Percentiles rank a stretch among this genome's conserved stretches.
These are phyloP conservation scores for Saccharomycopsis synnaedendra DNA, from an alignment of 805 yeast genomes.

Conservation along the genomic window DNA sequence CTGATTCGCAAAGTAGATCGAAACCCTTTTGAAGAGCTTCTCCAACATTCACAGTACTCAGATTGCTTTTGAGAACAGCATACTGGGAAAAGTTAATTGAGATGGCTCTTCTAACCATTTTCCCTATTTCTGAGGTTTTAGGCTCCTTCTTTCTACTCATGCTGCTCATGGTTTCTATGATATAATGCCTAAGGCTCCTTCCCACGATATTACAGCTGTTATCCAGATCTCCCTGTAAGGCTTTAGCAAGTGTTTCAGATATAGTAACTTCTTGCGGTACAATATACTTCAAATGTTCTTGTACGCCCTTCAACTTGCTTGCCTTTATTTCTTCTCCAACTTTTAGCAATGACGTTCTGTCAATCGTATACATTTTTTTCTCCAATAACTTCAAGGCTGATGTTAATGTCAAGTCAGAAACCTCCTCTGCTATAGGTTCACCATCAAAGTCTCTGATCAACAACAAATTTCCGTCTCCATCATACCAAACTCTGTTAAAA, in stretches of 20 bases:
- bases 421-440: not conserved
- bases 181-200: not conserved
- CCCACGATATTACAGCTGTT: not conserved
- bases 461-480: slow-evolving; percentile 18
- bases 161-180: slow-evolving; percentile 9
- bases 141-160: slow-evolving; percentile 12
- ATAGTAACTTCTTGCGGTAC: no score
- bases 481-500: slow-evolving; percentile 42
- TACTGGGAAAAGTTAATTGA: not conserved
- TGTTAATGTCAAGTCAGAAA: slow-evolving; percentile 25
- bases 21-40: not conserved
- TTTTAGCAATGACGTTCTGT: slow-evolving; percentile 19
- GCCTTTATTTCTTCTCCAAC: slow-evolving; percentile 1
- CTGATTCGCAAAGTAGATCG: no score
- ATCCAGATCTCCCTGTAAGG: no score
- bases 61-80: not conserved
- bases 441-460: not conserved
- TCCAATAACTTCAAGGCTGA: slow-evolving; percentile 32
- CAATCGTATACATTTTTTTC: slow-evolving; percentile 26
- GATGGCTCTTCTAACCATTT: slow-evolving; percentile 7
- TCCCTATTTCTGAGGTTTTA: slow-evolving; percentile 1
- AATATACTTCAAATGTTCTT: no score
- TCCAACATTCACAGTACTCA: not conserved
- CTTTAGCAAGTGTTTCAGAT: no score
- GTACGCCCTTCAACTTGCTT: no score